phyloP scores from a whole-genome alignment of 192 early-diverging fungal genomes.

The Coemansia sp. region DNA sequence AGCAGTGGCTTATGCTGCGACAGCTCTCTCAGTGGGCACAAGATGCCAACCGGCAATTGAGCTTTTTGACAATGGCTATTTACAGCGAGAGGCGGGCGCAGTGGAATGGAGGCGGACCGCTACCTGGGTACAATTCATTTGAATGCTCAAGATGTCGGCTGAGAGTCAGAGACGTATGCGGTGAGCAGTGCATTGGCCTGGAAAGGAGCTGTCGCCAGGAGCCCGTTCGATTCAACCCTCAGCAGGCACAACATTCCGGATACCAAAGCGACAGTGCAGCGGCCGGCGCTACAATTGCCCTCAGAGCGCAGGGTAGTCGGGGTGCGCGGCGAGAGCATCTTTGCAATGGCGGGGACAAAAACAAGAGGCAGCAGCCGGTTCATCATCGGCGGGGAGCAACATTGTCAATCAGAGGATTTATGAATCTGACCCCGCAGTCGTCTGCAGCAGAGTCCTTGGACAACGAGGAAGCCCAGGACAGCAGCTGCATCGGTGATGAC shows the following conservation, averaged over 20 bases:
- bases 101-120: background rate
- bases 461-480: background rate
- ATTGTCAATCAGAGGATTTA: constrained; percentile 18
- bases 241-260: background rate
- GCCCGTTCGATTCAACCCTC: constrained; percentile 31
- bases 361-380: background rate
- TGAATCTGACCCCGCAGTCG: constrained; percentile 1
- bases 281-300: constrained; percentile 17
- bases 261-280: background rate
- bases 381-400: constrained; percentile 7
- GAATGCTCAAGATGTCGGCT: background rate
- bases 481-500: background rate
- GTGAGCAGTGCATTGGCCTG: background rate
- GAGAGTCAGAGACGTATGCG: background rate
- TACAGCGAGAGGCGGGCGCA: constrained; percentile 7
- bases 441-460: background rate
- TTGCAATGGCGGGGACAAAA: background rate
- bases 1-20: constrained; percentile 42
- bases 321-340: background rate
- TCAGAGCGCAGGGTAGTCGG: background rate
- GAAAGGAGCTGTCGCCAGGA: background rate
- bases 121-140: background rate
- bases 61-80: constrained; percentile 18
- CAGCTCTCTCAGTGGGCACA: constrained; percentile 38
- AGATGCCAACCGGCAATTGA: constrained; percentile 26